Conservation (phyloP, 257 asterid species). For the Asclepias syriaca region DNA sequence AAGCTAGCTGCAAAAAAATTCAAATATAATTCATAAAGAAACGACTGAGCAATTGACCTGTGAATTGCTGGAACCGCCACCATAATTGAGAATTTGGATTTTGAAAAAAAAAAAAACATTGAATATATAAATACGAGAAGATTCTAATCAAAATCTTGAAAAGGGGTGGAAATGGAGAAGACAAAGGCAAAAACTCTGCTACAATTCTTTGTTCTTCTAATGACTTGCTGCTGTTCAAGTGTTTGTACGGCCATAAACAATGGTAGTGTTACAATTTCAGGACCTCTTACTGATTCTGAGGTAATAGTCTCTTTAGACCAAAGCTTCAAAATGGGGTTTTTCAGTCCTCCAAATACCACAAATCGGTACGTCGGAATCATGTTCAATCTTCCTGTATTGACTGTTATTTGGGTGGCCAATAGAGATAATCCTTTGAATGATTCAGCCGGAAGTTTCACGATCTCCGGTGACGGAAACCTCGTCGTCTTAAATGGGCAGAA, state of each 20-base stretch:
- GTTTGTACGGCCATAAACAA: constrained; percentile 8
- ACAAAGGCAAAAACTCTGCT: neutral
- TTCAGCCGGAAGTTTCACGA: constrained; percentile 28
- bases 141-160: constrained; percentile 27
- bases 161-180: neutral
- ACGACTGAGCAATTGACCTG: too few relatives aligned
- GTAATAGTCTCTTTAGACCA: constrained; percentile 15
- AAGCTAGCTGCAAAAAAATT: too few relatives aligned
- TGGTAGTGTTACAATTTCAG: constrained; percentile 8
- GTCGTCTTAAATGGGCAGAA: constrained; percentile 28
- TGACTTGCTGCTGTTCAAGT: constrained; percentile 6
- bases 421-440: constrained; percentile 41
- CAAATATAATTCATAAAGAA: too few relatives aligned
- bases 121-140: neutral
- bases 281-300: constrained; percentile 21
- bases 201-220: neutral
- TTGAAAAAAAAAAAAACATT: too few relatives aligned
- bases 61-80: too few relatives aligned
- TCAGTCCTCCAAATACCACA: constrained; percentile 22
- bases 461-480: constrained; percentile 40
- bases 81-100: too few relatives aligned
- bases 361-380: constrained; percentile 30
- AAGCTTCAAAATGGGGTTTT: constrained; percentile 29
- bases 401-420: constrained; percentile 55
- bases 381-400: constrained; percentile 21